phyloP scores from a whole-genome alignment of 805 yeast genomes.

The Candida maris region DNA sequence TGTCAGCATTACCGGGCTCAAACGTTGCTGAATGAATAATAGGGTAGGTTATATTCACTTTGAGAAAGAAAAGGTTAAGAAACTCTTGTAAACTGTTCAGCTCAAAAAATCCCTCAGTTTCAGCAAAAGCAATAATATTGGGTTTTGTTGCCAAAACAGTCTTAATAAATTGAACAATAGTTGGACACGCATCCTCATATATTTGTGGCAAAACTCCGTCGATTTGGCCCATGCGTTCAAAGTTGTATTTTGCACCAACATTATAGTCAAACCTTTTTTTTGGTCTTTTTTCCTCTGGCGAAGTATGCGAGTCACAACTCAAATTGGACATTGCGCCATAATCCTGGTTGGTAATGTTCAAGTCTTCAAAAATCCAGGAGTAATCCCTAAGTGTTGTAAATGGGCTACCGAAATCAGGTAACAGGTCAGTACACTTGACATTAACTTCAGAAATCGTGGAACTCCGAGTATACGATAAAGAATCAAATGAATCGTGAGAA shows the following conservation, averaged over 20 bases:
- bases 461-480: background rate
- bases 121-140: background rate
- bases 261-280: background rate
- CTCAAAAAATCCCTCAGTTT: constrained; percentile 3
- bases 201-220: constrained; percentile 3
- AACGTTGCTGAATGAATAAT: constrained; percentile 9
- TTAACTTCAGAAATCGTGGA: background rate
- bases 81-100: constrained; percentile 3
- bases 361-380: constrained; percentile 10
- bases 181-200: background rate
- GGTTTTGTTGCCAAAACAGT: background rate
- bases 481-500: background rate
- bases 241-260: constrained; percentile 6
- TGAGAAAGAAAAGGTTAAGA: constrained; percentile 7
- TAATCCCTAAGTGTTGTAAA: constrained; percentile 7
- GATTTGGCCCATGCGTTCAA: constrained; percentile 3
- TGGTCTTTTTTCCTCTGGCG: background rate
- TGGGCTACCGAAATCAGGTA: constrained; percentile 9
- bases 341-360: background rate
- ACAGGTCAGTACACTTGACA: background rate
- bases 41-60: constrained; percentile 10
- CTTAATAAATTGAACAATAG: constrained; percentile 4
- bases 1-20: constrained; percentile 1
- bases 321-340: background rate
- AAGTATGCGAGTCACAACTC: background rate